Conservation (phyloP, 164 flowering plant species). For the Stephania yunnanensis region DNA sequence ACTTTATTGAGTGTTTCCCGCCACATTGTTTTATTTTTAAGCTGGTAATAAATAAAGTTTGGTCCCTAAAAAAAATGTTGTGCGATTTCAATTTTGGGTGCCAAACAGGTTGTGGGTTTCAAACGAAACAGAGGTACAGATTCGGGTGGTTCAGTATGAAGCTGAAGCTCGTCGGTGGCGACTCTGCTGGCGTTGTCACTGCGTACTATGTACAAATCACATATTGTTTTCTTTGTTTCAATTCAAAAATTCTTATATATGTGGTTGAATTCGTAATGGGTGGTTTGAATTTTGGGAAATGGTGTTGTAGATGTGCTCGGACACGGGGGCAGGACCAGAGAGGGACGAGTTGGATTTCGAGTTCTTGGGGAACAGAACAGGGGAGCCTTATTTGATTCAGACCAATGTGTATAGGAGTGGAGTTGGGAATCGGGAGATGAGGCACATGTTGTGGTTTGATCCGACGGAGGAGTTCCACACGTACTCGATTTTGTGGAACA, state of each 20-base stretch:
- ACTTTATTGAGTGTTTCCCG: too few relatives aligned
- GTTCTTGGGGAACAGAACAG: slow-evolving; percentile 86
- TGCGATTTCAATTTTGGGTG: neutral
- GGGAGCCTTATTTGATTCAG: slow-evolving; percentile 73
- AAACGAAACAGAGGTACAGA: slow-evolving; percentile 74
- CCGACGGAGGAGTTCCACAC: slow-evolving; percentile 82
- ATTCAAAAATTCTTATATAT: neutral
- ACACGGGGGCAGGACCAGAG: slow-evolving; percentile 67
- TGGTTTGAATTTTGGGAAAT: neutral
- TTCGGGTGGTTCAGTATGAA: slow-evolving; percentile 99
- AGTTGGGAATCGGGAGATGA: slow-evolving; percentile 75
- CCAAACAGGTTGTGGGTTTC: slow-evolving; percentile 79
- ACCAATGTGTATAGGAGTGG: slow-evolving; percentile 87
- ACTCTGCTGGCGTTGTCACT: slow-evolving; percentile 93
- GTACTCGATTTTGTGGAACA: slow-evolving; percentile 76
- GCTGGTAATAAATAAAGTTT: too few relatives aligned
- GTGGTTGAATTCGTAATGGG: neutral
- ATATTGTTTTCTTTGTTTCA: slow-evolving; percentile 11
- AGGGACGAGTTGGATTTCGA: slow-evolving; percentile 92
- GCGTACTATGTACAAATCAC: slow-evolving; percentile 66
- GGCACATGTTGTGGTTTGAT: slow-evolving; percentile 86
- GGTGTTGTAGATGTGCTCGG: slow-evolving; percentile 72
- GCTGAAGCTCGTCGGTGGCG: slow-evolving; percentile 84
- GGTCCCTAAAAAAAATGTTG: neutral
- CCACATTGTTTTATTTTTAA: too few relatives aligned